These are phyloP conservation scores for Breynia disticha DNA, from an alignment of 441 rosid genomes.

Conservation along the genomic window DNA sequence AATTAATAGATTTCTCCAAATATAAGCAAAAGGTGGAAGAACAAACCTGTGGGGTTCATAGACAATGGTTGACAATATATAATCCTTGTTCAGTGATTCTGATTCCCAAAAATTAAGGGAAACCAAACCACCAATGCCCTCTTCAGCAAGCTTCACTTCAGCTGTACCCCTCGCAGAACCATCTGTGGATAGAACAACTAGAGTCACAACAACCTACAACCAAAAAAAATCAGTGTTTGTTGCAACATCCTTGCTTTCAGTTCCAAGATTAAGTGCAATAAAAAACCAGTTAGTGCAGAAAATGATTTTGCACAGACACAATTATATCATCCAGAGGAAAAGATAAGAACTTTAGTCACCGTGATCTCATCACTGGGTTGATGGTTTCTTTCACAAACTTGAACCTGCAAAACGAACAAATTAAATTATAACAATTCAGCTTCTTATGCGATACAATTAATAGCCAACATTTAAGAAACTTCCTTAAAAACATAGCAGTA, in stretches of 20 bases:
- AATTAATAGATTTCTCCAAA: background rate
- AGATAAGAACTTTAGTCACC: slow-evolving; percentile 30
- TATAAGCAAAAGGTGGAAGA: background rate
- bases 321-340: slow-evolving; percentile 6
- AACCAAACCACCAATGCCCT: slow-evolving; percentile 76
- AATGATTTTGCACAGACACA: background rate
- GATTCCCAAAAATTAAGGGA: slow-evolving; percentile 84
- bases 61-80: slow-evolving; percentile 71
- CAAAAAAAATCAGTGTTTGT: slow-evolving; percentile 10
- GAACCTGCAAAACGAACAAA: slow-evolving; percentile 44
- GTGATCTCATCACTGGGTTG: slow-evolving; percentile 89
- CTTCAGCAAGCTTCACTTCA: slow-evolving; percentile 86
- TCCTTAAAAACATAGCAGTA: too few relatives aligned
- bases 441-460: too few relatives aligned
- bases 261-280: slow-evolving; percentile 5
- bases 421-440: slow-evolving; percentile 6
- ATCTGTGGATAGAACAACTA: slow-evolving; percentile 69
- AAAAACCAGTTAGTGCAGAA: background rate
- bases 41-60: slow-evolving; percentile 90
- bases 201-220: slow-evolving; percentile 60
- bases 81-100: slow-evolving; percentile 45
- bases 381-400: slow-evolving; percentile 92
- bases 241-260: slow-evolving; percentile 3
- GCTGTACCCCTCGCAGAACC: slow-evolving; percentile 77
- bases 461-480: too few relatives aligned